Percentiles rank a stretch among this genome's conserved stretches.
These are phyloP conservation scores for Curvularia sp. DNA, from an alignment of 2,329 filamentous ascomycete genomes.

Conservation along the genomic window DNA sequence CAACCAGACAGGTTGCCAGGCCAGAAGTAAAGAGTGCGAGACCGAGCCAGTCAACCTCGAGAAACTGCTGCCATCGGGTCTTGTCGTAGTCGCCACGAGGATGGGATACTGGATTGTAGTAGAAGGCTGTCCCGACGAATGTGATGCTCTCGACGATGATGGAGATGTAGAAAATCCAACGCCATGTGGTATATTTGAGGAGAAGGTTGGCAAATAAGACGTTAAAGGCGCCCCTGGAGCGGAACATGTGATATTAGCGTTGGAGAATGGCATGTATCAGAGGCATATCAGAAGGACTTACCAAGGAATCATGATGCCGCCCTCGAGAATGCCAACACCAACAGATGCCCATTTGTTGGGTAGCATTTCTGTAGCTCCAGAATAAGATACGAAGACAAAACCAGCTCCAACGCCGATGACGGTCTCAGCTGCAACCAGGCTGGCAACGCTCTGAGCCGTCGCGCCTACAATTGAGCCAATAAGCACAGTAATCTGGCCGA, in stretches of 20 bases:
- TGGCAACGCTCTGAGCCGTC: neutral
- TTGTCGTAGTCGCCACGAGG: neutral
- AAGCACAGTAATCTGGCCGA: neutral
- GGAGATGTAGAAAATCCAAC: constrained; percentile 2
- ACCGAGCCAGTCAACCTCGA: constrained; percentile 2
- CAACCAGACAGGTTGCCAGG: neutral
- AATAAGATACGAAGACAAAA: constrained; percentile 1
- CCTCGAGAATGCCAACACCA: neutral
- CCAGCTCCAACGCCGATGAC: constrained; percentile 1
- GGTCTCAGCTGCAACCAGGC: neutral
- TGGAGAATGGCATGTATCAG: neutral
- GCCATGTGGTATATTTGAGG: neutral
- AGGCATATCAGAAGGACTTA: neutral
- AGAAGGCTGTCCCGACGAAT: neutral
- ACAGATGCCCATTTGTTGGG: constrained; percentile 1
- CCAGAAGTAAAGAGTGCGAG: neutral
- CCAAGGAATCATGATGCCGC: constrained; percentile 1
- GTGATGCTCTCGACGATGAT: neutral
- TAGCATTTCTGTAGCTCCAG: neutral
- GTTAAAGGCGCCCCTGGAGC: neutral
- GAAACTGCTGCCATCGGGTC: neutral
- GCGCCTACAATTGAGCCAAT: neutral
- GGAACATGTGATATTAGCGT: neutral
- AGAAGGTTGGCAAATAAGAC: neutral
- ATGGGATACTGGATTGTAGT: neutral